Evolutionary conservation across 352 stramenopile genomes (phyloP).

Genomic region (Phytophthora syringae): DNA sequence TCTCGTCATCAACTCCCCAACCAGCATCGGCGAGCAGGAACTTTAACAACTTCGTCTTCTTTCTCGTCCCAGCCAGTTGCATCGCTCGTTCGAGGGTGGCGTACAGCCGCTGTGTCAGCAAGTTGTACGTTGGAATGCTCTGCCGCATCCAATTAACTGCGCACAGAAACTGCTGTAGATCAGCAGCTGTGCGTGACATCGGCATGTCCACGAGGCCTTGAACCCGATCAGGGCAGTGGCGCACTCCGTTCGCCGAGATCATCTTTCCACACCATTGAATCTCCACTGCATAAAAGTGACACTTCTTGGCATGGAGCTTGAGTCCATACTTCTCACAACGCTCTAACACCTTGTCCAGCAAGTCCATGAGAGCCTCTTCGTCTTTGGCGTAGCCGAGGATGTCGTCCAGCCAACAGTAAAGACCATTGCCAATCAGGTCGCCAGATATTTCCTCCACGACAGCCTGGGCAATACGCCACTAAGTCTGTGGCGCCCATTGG

Average conservation of each 20-base stretch:
- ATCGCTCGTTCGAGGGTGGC: slow-evolving; percentile 16
- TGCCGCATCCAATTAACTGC: slow-evolving; percentile 10
- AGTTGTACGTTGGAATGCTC: background rate
- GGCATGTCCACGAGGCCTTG: background rate
- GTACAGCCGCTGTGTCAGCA: background rate
- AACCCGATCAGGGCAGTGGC: background rate
- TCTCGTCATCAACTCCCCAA: slow-evolving; percentile 7
- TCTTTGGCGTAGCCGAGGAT: slow-evolving; percentile 17
- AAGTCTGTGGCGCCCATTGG: slow-evolving; percentile 20
- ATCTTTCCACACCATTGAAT: background rate
- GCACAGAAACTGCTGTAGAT: slow-evolving; percentile 1
- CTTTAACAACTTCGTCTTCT: slow-evolving; percentile 26
- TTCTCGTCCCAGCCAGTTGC: slow-evolving; percentile 4
- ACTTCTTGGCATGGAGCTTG: background rate
- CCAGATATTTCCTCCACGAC: slow-evolving; percentile 29
- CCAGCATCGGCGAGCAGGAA: slow-evolving; percentile 10
- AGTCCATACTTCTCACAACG: background rate
- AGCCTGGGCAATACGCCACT: slow-evolving; percentile 30
- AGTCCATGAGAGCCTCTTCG: background rate
- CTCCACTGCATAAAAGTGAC: background rate
- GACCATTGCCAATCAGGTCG: slow-evolving; percentile 12
- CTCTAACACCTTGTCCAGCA: background rate
- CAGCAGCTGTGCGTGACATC: background rate
- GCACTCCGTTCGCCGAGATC: background rate
- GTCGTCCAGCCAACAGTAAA: slow-evolving; percentile 41